Percentiles rank a stretch among this genome's conserved stretches.
phyloP scores from a whole-genome alignment of 164 flowering plant genomes.

The Akebia trifoliata region DNA sequence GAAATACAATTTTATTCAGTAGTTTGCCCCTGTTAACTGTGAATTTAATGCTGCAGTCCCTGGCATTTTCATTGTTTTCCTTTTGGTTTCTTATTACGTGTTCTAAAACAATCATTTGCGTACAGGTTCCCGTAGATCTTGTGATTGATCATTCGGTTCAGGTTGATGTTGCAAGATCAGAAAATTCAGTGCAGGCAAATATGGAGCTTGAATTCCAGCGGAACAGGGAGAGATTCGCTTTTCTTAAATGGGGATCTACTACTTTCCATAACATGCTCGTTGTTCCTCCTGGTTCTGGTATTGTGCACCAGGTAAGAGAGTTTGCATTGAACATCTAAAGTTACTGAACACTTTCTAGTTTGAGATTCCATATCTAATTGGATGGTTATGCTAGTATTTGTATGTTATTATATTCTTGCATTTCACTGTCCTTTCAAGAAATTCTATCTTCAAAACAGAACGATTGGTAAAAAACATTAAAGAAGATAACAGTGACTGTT shows the following conservation, averaged over 20 bases:
- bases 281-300: slow-evolving; percentile 92
- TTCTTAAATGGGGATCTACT: slow-evolving; percentile 86
- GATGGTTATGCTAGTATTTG: no score
- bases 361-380: not conserved
- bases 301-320: slow-evolving; percentile 73
- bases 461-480: no score
- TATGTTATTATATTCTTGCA: no score
- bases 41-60: not conserved
- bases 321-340: not conserved
- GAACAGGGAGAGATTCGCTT: slow-evolving; percentile 77
- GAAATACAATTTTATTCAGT: no score
- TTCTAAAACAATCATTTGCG: not conserved
- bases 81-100: slow-evolving; percentile 11
- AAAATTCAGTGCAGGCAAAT: slow-evolving; percentile 77
- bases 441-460: not conserved
- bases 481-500: no score
- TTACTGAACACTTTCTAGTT: not conserved
- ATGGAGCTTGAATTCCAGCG: slow-evolving; percentile 75
- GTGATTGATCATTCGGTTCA: slow-evolving; percentile 89
- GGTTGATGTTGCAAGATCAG: slow-evolving; percentile 75
- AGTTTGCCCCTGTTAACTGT: no score
- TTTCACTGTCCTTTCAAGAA: not conserved
- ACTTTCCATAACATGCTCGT: slow-evolving; percentile 85
- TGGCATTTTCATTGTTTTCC: slow-evolving; percentile 6
- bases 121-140: slow-evolving; percentile 91